Evolutionary conservation across 129 eudicot genomes (phyloP), one percentile per base, ranked within the genome.

Genomic region (Chrysanthemum makinoi): DNA sequence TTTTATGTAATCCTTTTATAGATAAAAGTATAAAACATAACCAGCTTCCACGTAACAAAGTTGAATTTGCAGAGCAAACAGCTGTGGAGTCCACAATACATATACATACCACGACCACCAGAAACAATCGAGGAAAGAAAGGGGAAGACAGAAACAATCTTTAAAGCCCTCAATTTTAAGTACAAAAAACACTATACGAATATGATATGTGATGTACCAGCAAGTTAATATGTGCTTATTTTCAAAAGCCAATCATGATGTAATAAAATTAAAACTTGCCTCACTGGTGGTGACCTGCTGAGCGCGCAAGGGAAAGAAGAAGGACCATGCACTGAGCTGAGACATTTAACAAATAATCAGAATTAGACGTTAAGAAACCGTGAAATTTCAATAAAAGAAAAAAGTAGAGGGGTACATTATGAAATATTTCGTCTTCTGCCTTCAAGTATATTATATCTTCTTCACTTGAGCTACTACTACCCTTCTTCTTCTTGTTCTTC

Each of bases 271-370:
- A 18, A 0, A 24, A 80, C 88, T 80, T 80, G 62, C 97, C 96
- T 86, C 96, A n/a, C 81, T 83, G 76, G 86, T 51, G 50, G 81
- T 74, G 73, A 86, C 87, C 78, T 79, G 90, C 65, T 84, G 93
- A 6, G 75, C 60, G 67, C 74, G 83, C 77, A 91, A 69, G 47
- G 84, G 90, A 56, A 88, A 91, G 70, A 30, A 80, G 84, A 86
- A 86, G 72, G 87, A 91, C 97, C 96, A 91, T 28, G 81, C 84
- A 77, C 96, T 80, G n/a, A 84, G 87, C 97, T 90, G 90, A 69
- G 69, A 48, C 72, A 80, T 48, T 51, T 26, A 26, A 44, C 9
- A 76, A 48, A 67, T 46, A 49, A 70, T 80, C 77, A 63, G 74
- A 28, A 49, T 10, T 52, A 0, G 5, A 55, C 49, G 20, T 20